Conservation (phyloP, 108 stramenopile species). For the Craspedostauros australis region DNA sequence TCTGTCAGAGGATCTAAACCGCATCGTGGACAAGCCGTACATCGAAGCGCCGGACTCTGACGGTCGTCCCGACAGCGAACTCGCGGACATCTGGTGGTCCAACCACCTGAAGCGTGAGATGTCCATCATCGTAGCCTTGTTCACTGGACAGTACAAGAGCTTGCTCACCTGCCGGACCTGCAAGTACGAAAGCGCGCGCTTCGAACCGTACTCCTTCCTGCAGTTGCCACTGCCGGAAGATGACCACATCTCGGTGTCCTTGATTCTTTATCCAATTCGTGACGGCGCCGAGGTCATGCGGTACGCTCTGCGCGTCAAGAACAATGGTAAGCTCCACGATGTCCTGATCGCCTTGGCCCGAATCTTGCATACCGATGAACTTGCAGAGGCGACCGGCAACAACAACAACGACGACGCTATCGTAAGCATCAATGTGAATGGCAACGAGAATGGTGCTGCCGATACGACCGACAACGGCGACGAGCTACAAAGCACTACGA, state of each 20-base stretch:
- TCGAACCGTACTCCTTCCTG: conserved; percentile 92
- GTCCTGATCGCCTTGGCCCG: conserved; percentile 62
- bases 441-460: conserved; percentile 1
- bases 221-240: conserved; percentile 93
- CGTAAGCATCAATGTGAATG: conserved; percentile 9
- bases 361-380: conserved; percentile 45
- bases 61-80: conserved; percentile 87
- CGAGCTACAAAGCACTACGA: too few relatives aligned
- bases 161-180: conserved; percentile 90
- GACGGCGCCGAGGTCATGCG: conserved; percentile 39
- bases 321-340: conserved; percentile 72
- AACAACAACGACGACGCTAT: conserved; percentile 4
- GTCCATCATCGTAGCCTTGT: conserved; percentile 92
- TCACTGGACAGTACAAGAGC: conserved; percentile 95
- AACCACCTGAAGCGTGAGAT: conserved; percentile 91
- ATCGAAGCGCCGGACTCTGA: conserved; percentile 89
- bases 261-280: conserved; percentile 53
- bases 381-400: background rate
- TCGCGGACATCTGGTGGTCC: conserved; percentile 98
- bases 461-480: conserved; percentile 5
- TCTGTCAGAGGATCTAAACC: conserved; percentile 95
- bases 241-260: conserved; percentile 63
- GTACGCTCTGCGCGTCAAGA: conserved; percentile 72
- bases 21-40: conserved; percentile 94
- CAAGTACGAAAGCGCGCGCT: conserved; percentile 93